Conservation (phyloP, 768 basidiomycete species). For the Tephrocybe sp. region DNA sequence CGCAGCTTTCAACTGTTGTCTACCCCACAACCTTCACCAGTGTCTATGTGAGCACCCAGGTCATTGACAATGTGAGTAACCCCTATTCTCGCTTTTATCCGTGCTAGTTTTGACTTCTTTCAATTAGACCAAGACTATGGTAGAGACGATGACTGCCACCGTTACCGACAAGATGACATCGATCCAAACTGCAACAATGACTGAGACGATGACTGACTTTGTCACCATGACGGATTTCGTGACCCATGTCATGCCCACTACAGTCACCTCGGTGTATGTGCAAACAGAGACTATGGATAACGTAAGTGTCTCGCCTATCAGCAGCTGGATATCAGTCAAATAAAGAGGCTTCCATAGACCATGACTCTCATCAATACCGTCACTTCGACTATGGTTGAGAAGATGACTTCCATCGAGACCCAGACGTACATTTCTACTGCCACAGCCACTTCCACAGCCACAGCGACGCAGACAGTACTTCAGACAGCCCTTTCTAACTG, state of each 20-base stretch:
- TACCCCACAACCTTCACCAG: slow-evolving; percentile 57
- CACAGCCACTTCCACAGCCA: slow-evolving; percentile 44
- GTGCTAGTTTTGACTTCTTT: background rate
- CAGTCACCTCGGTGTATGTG: slow-evolving; percentile 50
- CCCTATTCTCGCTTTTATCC: background rate
- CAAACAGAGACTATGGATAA: slow-evolving; percentile 57
- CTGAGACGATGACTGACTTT: slow-evolving; percentile 50
- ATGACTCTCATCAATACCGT: slow-evolving; percentile 55
- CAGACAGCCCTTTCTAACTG: slow-evolving; percentile 54
- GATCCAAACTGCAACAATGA: slow-evolving; percentile 54
- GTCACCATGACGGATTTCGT: slow-evolving; percentile 50
- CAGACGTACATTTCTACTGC: slow-evolving; percentile 47
- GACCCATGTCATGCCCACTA: slow-evolving; percentile 57
- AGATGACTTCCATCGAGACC: slow-evolving; percentile 16
- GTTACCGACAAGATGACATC: slow-evolving; percentile 53
- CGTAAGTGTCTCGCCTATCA: slow-evolving; percentile 23
- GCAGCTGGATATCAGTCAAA: background rate
- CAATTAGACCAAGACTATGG: slow-evolving; percentile 52
- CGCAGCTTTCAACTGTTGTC: slow-evolving; percentile 48
- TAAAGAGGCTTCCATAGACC: slow-evolving; percentile 35
- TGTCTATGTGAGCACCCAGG: slow-evolving; percentile 49
- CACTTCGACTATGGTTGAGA: slow-evolving; percentile 47
- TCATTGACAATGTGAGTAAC: slow-evolving; percentile 54
- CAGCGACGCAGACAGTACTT: slow-evolving; percentile 40
- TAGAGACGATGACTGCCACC: slow-evolving; percentile 47